A percentile compares a stretch with the other conserved stretches of the same genome.
Conservation (phyloP, 495 filamentous ascomycete species). For the Physcia stellaris region DNA sequence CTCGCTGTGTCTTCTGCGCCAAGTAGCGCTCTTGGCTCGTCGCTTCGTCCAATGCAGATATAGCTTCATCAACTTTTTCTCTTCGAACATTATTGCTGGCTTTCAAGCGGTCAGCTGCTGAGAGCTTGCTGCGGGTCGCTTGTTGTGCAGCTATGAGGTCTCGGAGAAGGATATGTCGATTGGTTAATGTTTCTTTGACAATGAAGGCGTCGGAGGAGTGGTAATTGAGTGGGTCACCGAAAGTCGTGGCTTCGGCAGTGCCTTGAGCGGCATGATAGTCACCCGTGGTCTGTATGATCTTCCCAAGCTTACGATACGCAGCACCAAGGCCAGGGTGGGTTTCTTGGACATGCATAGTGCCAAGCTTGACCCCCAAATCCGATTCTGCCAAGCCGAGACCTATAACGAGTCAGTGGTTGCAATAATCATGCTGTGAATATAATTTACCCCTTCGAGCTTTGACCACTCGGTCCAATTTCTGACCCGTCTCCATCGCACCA, state of each 20-base stretch:
- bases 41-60: constrained; percentile 77
- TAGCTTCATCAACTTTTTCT: constrained; percentile 95
- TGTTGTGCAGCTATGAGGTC: constrained; percentile 84
- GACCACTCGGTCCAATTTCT: constrained; percentile 90
- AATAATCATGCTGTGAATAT: background rate
- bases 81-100: constrained; percentile 65
- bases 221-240: constrained; percentile 88
- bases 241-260: constrained; percentile 87
- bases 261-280: constrained; percentile 97
- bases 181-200: constrained; percentile 97
- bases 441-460: constrained; percentile 74
- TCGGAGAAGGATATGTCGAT: constrained; percentile 94
- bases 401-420: constrained; percentile 20
- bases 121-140: constrained; percentile 57
- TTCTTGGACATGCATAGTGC: constrained; percentile 75
- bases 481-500: constrained; percentile 83
- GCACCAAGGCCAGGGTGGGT: constrained; percentile 73
- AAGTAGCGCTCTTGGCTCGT: constrained; percentile 64
- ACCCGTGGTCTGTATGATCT: constrained; percentile 78
- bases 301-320: constrained; percentile 91
- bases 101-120: constrained; percentile 80
- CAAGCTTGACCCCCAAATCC: constrained; percentile 82
- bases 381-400: constrained; percentile 86
- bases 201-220: constrained; percentile 95
- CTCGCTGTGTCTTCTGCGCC: constrained; percentile 66